These are phyloP conservation scores for Eucalyptus fibrosa DNA, from an alignment of 345 rosid genomes.

Conservation along the genomic window DNA sequence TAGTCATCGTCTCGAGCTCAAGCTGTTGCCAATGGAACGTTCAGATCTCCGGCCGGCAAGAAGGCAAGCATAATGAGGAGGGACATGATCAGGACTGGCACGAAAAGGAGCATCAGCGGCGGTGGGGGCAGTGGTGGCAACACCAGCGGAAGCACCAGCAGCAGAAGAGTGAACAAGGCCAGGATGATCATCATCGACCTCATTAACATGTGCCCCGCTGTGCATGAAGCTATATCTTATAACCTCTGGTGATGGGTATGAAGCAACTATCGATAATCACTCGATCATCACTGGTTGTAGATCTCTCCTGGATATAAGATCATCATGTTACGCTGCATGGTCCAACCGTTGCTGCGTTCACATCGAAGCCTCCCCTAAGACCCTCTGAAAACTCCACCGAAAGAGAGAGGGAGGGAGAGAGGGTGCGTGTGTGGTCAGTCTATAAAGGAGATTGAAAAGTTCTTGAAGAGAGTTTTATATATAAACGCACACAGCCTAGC, in stretches of 20 bases:
- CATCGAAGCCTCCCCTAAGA: neutral
- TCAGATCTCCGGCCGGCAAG: neutral
- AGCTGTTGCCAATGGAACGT: neutral
- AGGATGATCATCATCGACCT: conserved; percentile 1
- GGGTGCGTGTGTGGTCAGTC: neutral
- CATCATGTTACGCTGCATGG: neutral
- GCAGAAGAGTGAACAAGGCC: neutral
- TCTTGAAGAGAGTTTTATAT: neutral
- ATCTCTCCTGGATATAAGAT: neutral
- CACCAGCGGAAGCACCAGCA: conserved; percentile 13
- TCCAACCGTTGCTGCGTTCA: neutral
- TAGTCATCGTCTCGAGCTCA: neutral
- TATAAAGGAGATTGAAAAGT: neutral
- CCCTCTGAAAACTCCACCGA: neutral
- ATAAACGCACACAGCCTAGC: neutral
- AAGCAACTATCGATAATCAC: neutral
- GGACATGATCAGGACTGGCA: conserved; percentile 18
- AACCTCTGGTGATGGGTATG: neutral
- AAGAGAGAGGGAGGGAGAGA: neutral
- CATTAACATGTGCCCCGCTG: neutral
- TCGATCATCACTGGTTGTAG: neutral
- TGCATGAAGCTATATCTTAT: neutral
- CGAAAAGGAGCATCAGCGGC: conserved; percentile 5
- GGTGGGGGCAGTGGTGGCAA: conserved; percentile 25
- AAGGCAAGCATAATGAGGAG: conserved; percentile 11